Evolutionary conservation across 441 rosid genomes (phyloP).

Genomic region (Pelargonium fulgidum): DNA sequence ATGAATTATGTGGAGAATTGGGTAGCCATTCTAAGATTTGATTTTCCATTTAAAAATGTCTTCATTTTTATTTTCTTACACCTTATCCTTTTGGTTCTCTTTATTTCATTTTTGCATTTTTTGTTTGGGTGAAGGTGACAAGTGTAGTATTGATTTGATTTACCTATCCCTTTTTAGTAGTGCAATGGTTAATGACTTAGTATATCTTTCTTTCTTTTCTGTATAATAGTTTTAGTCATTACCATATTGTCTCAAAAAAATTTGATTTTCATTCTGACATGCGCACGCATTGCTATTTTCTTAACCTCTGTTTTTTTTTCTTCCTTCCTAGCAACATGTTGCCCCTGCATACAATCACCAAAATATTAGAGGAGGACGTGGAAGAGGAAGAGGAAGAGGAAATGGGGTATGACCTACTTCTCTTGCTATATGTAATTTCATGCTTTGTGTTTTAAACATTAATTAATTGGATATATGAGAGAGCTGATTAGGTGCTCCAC

Average conservation of each 20-base stretch:
- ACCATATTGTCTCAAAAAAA: not conserved
- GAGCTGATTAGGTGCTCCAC: not conserved
- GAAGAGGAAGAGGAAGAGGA: constrained; percentile 31
- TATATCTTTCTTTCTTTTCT: no score
- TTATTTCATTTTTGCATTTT: no score
- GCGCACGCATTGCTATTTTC: not conserved
- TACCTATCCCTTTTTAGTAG: not conserved
- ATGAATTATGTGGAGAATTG: not conserved
- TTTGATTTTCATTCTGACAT: not conserved
- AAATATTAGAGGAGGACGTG: constrained; percentile 25
- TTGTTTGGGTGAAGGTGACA: not conserved
- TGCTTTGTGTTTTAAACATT: no score
- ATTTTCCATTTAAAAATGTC: not conserved
- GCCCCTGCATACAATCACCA: constrained; percentile 17
- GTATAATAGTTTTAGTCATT: not conserved
- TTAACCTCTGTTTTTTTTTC: not conserved
- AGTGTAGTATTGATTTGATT: no score
- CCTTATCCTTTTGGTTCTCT: not conserved
- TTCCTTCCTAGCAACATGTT: constrained; percentile 18
- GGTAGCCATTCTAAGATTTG: not conserved
- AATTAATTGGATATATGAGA: no score
- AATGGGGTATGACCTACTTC: constrained; percentile 21
- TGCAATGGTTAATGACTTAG: no score
- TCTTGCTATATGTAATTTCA: constrained; percentile 1
- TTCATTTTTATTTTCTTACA: no score